phyloP scores from a whole-genome alignment of 1,139 yeast species.

The Debaryomyces subglobosus region DNA sequence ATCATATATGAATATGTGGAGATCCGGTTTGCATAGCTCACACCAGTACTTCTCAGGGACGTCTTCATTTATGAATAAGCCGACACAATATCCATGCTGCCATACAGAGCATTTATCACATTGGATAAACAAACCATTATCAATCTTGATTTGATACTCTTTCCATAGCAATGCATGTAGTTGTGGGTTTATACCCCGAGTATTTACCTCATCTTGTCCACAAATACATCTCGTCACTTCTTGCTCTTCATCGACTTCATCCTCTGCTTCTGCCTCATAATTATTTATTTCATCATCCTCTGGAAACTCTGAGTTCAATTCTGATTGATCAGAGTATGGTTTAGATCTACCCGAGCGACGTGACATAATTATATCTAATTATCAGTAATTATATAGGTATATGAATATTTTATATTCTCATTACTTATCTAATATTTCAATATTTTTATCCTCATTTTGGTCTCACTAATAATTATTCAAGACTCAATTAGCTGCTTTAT shows the following conservation, averaged over 20 bases:
- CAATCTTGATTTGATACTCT: slow-evolving; percentile 65
- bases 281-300: slow-evolving; percentile 25
- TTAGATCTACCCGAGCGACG: slow-evolving; percentile 35
- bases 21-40: slow-evolving; percentile 83
- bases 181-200: slow-evolving; percentile 34
- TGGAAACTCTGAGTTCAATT: slow-evolving; percentile 14
- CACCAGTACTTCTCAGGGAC: slow-evolving; percentile 95
- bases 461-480: background rate
- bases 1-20: slow-evolving; percentile 57
- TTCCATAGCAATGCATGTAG: slow-evolving; percentile 48
- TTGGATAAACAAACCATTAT: slow-evolving; percentile 79
- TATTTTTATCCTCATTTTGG: background rate
- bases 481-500: background rate
- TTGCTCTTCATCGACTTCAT: slow-evolving; percentile 50
- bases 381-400: background rate
- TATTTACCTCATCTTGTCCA: slow-evolving; percentile 69
- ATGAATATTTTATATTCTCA: background rate
- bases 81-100: slow-evolving; percentile 98
- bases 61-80: slow-evolving; percentile 67
- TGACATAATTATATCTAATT: slow-evolving; percentile 21
- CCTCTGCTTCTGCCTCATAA: slow-evolving; percentile 30
- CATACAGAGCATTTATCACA: slow-evolving; percentile 93
- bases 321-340: slow-evolving; percentile 19
- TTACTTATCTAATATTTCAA: slow-evolving; percentile 2
- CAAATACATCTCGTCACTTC: slow-evolving; percentile 92